Base-by-base conservation (phyloP, 169 alveolate species). In the Plasmodium cynomolgi region DNA sequence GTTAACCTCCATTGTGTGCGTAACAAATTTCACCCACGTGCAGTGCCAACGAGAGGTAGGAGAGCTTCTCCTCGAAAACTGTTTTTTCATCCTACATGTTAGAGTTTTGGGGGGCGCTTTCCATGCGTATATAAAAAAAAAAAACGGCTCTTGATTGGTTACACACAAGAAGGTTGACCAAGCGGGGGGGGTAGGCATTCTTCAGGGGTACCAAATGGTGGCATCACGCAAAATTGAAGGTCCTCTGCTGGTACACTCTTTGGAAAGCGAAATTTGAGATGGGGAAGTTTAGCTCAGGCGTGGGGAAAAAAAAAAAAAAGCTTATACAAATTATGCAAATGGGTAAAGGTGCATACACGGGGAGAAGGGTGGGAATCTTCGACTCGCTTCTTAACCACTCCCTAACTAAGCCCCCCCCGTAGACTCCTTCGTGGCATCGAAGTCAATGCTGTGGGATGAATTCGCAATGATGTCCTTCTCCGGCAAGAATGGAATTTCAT, bases 401-500 rank as follows among this genome's bases (percentile, higher is more conserved):
- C 34, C 17, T 5, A 62, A 29, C 39, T 26, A 68, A 8, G 33
- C 37, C 23, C 74, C 85, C 9, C 62, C 72, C 15, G 41, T 29
- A 5, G 47, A 23, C 37, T 58, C 88, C 26, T 85, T 75, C 8
- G 47, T 29, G 17, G 23, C 23, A 44, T 77, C 81, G 31, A 86
- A 29, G 33, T 86, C 81, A 11, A 75, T 41, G 34, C 68, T 86
- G 29, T 71, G 73, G 26, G 85, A 75, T 6, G 93, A 86, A 15
- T 73, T 75, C 9, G 81, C 68, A 88, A 95, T 39, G 96, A 95
- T 74, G 91, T 84, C 93, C 91, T 91, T 91, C 95, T 84, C 94
- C 62, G 97, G 91, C 77, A 97, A 95, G 94, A 97, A 97, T 50
- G 96, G 97, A 3, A 98, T 99, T 31, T 93, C 95, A 39, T 97